Conservation (phyloP, 768 basidiomycete species). For the Podaxis sp. region DNA sequence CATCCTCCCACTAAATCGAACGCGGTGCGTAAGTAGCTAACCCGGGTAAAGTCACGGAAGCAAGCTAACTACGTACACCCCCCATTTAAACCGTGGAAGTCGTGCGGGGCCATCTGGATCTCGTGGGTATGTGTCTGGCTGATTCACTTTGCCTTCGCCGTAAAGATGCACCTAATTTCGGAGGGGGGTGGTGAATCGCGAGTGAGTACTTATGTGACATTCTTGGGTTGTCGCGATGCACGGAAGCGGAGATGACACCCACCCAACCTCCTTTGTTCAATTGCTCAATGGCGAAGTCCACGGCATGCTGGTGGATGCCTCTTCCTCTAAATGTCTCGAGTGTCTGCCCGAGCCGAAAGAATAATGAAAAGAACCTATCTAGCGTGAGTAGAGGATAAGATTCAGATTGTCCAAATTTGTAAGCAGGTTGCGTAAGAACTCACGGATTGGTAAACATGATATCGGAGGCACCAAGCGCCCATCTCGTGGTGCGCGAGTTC, state of each 20-base stretch:
- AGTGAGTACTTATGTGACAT: background rate
- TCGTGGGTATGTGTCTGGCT: constrained; percentile 51
- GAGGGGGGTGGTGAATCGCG: background rate
- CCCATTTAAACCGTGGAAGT: constrained; percentile 91
- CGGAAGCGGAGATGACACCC: constrained; percentile 25
- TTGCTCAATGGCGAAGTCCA: constrained; percentile 80
- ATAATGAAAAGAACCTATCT: constrained; percentile 75
- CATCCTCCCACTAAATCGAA: constrained; percentile 68
- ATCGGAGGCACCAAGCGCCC: constrained; percentile 92
- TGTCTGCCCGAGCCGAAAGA: constrained; percentile 89
- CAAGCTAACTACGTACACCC: constrained; percentile 62
- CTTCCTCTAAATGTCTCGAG: constrained; percentile 91
- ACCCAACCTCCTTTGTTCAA: constrained; percentile 89
- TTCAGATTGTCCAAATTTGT: background rate
- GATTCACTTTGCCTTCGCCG: constrained; percentile 87
- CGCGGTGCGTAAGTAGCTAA: constrained; percentile 5
- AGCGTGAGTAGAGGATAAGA: constrained; percentile 19
- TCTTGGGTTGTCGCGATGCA: constrained; percentile 3
- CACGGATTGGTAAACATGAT: constrained; percentile 94
- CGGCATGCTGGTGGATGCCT: constrained; percentile 84
- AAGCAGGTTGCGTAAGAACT: constrained; percentile 28
- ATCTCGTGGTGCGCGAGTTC: constrained; percentile 63
- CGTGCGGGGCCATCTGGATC: constrained; percentile 41
- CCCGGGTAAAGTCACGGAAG: background rate
- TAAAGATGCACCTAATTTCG: constrained; percentile 78